Base-by-base conservation (phyloP, 1,139 yeast genomes). In the Lipomyces yarrowii region DNA sequence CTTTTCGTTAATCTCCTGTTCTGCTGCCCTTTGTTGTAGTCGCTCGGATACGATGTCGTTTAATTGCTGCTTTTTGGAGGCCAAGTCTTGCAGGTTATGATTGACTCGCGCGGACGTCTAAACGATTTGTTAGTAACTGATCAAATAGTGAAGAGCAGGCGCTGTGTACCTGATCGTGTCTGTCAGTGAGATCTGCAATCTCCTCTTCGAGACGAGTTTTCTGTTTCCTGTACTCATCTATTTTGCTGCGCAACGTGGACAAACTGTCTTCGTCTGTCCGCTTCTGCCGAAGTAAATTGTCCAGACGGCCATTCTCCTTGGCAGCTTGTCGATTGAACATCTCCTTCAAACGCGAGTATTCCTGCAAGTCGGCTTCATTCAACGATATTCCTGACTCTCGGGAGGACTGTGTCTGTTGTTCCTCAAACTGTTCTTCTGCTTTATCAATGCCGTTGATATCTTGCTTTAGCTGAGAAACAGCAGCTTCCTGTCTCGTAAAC, bases 331-430 rank as follows among this genome's bases (percentile, higher is more conserved):
- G 70, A 58, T 73, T 73, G 67, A 85, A 91, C 64, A 80, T 73
- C 23, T 86, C 85, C 73, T 91, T 84, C 67, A 91, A 78, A 1
- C 67, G 57, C 60, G 87, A 88, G 74, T 91, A 92, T 63, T 87
- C 88, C 35, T 79, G 77, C 56, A 86, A 80, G 51, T 86, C 89
- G 15, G 82, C 86, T 0, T 82, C 80, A 1, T 86, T 79, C 26
- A 88, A 73, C 26, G 80, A 78, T 39, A 72, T 72, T 0, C 78
- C 74, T 67, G 67, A 61, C 21, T 66, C 62, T 61, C 71, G 72
- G 1, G 71, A 66, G 30, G 78, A 76, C 21, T 76, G 75, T 53
- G 72, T 78, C 64, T 79, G 73, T 62, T 82, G 83, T 68, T 72
- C 79, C 73, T 80, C 86, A 78, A 81, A 85, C 77, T 72, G 79